Evolutionary conservation across 345 rosid species (phyloP).

Genomic region (Barbarea vulgaris): DNA sequence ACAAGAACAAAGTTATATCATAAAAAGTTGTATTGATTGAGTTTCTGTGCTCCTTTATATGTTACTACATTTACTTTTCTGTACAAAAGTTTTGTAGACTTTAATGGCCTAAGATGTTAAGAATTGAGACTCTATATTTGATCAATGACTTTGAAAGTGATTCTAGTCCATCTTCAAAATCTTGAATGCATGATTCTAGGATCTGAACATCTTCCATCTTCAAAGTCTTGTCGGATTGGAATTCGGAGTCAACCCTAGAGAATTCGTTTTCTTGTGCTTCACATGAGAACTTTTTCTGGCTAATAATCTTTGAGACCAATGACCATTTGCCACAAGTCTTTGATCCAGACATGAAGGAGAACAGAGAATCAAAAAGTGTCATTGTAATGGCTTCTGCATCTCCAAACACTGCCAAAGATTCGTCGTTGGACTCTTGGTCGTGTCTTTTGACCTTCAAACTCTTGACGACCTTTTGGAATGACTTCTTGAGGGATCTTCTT

Average conservation of each 20-base stretch:
- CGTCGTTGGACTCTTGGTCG: background rate
- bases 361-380: slow-evolving; percentile 28
- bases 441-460: background rate
- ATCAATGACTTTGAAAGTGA: slow-evolving; percentile 34
- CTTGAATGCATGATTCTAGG: slow-evolving; percentile 45
- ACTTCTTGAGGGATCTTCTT: slow-evolving; percentile 28
- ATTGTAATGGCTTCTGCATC: slow-evolving; percentile 37
- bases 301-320: slow-evolving; percentile 17
- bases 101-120: background rate
- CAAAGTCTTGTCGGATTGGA: slow-evolving; percentile 3
- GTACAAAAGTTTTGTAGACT: background rate
- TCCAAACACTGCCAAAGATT: slow-evolving; percentile 14
- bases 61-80: background rate
- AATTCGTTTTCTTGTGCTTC: slow-evolving; percentile 6
- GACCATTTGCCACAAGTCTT: slow-evolving; percentile 17
- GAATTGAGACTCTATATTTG: background rate
- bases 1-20: background rate
- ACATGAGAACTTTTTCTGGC: background rate
- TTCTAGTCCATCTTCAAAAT: slow-evolving; percentile 45
- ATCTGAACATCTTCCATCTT: slow-evolving; percentile 33
- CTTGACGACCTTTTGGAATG: slow-evolving; percentile 11
- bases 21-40: background rate
- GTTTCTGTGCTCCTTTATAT: background rate
- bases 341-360: slow-evolving; percentile 31
- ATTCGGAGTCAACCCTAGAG: slow-evolving; percentile 27